Evolutionary conservation across 139 green algal genomes (phyloP), one percentile per base, ranked within the genome.

Genomic region (Haematococcus sp.): DNA sequence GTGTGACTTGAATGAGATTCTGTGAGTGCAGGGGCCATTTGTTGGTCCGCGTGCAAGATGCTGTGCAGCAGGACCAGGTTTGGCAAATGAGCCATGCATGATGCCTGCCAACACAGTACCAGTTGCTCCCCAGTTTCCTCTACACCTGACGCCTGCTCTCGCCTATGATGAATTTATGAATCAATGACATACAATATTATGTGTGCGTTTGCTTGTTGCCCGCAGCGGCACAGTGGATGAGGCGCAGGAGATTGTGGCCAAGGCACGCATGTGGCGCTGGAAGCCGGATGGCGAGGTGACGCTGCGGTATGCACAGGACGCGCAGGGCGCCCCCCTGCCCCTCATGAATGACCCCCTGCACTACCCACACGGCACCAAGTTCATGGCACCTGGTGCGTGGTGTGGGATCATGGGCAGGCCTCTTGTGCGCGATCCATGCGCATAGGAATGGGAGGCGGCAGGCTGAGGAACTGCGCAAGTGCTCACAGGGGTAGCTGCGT

Each of bases 261-360:
- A 87, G 59, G 85, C 90, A 3, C 84, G 91, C 44, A 95, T 97
- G 90, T 97, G 95, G 81, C 71, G 88, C 60, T 91, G 84, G 80
- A 97, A 97, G 87, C 93, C 93, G 2, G 93, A 96, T 70, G 93
- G 93, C 11, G 92, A 97, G 68, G 93, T 95, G 19, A 91, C 83
- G 0, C 46, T 89, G 54, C 84, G 89, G 25, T 90, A 90, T 40
- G 74, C 84, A 9, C 88, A 93, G 85, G 92, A 97, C 78, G 92
- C 77, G 35, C 77, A 86, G 23, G 89, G 91, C 32, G 77, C 78
- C 35, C 87, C 91, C 1, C 22, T 91, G 54, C 83, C 91, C 72
- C 82, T 89, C 65, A 81, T 89, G 60, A 65, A 97, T 86, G 90
- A 97, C 78, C 92, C 93, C 3, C 81, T 97, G 61, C 90, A 95